phyloP scores from a whole-genome alignment of 805 yeast species.

The Wickerhamiella dianesei region DNA sequence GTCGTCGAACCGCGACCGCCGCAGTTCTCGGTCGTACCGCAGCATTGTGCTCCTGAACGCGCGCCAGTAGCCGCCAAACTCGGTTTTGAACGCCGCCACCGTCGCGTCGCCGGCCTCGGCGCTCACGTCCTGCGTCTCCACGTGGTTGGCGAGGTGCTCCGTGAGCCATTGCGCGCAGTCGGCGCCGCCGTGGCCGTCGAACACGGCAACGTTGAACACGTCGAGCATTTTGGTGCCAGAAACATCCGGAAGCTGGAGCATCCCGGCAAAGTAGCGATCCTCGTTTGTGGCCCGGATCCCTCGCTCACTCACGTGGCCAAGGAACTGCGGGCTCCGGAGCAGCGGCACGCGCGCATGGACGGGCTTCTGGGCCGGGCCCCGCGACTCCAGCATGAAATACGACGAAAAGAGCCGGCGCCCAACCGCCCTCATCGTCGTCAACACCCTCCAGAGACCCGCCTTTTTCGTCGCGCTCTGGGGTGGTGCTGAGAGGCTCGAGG shows the following conservation, averaged over 20 bases:
- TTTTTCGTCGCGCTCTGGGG: not conserved
- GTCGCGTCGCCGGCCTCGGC: slow-evolving; percentile 30
- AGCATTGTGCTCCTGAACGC: slow-evolving; percentile 44
- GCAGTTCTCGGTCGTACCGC: slow-evolving; percentile 22
- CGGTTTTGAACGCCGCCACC: slow-evolving; percentile 39
- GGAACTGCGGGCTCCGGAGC: slow-evolving; percentile 50
- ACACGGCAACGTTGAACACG: slow-evolving; percentile 60
- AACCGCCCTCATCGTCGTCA: not conserved
- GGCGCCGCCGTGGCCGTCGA: slow-evolving; percentile 92
- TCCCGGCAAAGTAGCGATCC: slow-evolving; percentile 59
- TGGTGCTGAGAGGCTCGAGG: not conserved
- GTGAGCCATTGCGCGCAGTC: slow-evolving; percentile 54
- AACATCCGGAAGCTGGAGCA: slow-evolving; percentile 35
- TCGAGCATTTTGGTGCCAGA: slow-evolving; percentile 18
- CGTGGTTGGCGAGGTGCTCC: slow-evolving; percentile 37
- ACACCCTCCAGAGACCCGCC: not conserved
- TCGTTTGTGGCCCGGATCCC: slow-evolving; percentile 70
- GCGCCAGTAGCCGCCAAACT: slow-evolving; percentile 77
- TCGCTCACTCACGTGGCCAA: slow-evolving; percentile 70
- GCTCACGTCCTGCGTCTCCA: slow-evolving; percentile 32
- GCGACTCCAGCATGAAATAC: slow-evolving; percentile 9
- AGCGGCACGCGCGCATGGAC: slow-evolving; percentile 38
- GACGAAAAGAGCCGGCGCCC: slow-evolving; percentile 10
- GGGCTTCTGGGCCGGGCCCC: not conserved
- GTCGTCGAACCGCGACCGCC: slow-evolving; percentile 34